Evolutionary conservation across 768 basidiomycete genomes (phyloP).

Genomic region (Hygrophorus russula): DNA sequence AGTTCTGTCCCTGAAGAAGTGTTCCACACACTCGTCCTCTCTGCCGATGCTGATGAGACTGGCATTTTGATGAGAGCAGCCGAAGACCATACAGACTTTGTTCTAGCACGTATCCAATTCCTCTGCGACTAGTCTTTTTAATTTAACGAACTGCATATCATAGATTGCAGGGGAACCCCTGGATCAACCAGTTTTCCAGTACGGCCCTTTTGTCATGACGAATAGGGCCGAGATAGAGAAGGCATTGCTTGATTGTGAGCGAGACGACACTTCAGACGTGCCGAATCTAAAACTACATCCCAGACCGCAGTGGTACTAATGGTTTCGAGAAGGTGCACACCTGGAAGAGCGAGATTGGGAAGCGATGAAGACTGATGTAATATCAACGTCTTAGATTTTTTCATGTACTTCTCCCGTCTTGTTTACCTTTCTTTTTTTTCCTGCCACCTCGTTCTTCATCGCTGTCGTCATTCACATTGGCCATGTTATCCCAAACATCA

Average conservation of each 20-base stretch:
- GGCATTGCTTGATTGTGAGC: constrained; percentile 71
- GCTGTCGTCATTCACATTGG: constrained; percentile 32
- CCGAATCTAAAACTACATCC: constrained; percentile 27
- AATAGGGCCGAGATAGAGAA: constrained; percentile 67
- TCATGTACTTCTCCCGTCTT: neutral
- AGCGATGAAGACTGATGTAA: constrained; percentile 15
- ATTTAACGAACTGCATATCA: neutral
- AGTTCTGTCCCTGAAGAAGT: constrained; percentile 33
- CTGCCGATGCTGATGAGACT: constrained; percentile 41
- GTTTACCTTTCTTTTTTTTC: constrained; percentile 14
- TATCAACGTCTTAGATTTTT: no score
- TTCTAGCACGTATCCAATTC: constrained; percentile 43
- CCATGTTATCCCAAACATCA: constrained; percentile 61
- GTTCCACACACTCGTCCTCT: constrained; percentile 81
- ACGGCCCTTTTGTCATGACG: constrained; percentile 85
- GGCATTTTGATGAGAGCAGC: constrained; percentile 58
- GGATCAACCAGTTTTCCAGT: constrained; percentile 79
- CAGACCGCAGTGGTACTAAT: constrained; percentile 62
- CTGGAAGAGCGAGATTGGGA: constrained; percentile 80
- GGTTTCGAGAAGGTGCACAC: constrained; percentile 86
- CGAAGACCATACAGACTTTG: constrained; percentile 57
- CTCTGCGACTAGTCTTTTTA: constrained; percentile 4
- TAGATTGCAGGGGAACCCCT: constrained; percentile 83
- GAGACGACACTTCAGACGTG: neutral
- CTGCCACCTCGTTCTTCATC: constrained; percentile 11